Evolutionary conservation across 495 filamentous ascomycete genomes (phyloP), one percentile per base, ranked within the genome.

Genomic region (Parmelia sp.): DNA sequence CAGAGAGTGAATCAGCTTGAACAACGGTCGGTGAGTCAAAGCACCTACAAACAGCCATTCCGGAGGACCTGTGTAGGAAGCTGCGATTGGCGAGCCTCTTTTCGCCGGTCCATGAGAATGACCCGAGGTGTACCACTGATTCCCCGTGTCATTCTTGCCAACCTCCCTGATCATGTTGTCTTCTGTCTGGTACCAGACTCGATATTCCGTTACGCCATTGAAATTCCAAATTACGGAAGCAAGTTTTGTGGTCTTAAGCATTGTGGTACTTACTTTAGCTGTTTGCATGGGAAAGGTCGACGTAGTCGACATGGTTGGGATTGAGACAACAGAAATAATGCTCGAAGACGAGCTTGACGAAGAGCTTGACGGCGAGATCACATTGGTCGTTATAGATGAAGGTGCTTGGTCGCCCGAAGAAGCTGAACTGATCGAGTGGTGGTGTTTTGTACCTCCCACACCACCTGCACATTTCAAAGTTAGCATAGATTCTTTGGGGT

Each of bases 121-220:
- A 4, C 45, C 45, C 4, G 45, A 49, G 8, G 4, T 25, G 9
- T 25, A 49, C 45, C 45, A 49, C 45, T 49, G n/a, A 3, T 49
- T 23, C 23, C 45, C 9, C 6, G n/a, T 49, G 45, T 49, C 45
- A 14, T 49, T 49, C 14, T 49, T 49, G 3, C 45, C 45, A 25
- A 49, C 10, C n/a, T 49, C 45, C 23, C 45, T 49, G 9, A 49
- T 49, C 45, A 49, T 49, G 45, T 49, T 49, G 45, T 49, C 45
- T 49, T 49, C 45, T 3, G 45, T 49, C 23, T 49, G 45, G 25
- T 49, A 49, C 42, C 42, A 45, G 15, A 45, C 21, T 45, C 42
- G 42, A 23, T 45, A 49, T 25, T 49, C 8, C 25, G n/a, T 49
- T 23, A 49, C n/a, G 23, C 45, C 45, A 25, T 49, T 23, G n/a